These are phyloP conservation scores for Penicillium sp. DNA, from an alignment of 2,329 filamentous ascomycete species.

Conservation along the genomic window DNA sequence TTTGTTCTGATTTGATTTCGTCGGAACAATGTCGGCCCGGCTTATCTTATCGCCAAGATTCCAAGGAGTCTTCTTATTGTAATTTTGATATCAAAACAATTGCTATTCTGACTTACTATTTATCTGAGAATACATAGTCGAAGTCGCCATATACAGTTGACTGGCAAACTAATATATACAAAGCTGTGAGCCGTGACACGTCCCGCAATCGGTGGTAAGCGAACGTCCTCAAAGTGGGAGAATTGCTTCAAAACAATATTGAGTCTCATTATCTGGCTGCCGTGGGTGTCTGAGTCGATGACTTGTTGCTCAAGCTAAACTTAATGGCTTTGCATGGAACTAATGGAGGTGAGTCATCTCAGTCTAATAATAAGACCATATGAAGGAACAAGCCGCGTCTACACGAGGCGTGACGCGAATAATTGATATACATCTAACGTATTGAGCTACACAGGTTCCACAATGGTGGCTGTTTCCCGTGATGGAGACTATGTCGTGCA, in stretches of 20 bases:
- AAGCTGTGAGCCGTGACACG: background rate
- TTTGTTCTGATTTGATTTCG: background rate
- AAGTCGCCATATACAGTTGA: background rate
- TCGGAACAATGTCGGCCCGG: constrained; percentile 15
- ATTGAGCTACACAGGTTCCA: background rate
- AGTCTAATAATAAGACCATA: background rate
- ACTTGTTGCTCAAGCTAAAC: background rate
- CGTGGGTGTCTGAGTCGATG: background rate
- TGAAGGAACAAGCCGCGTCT: background rate
- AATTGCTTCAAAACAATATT: background rate
- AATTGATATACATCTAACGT: background rate
- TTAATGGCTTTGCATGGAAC: constrained; percentile 8
- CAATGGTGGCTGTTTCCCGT: constrained; percentile 18
- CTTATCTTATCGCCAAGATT: constrained; percentile 16
- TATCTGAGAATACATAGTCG: background rate
- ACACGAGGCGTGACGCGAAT: background rate
- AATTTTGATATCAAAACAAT: background rate
- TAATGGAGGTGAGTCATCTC: constrained; percentile 7
- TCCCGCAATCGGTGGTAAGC: background rate
- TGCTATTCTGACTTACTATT: no score
- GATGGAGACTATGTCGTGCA: constrained; percentile 16
- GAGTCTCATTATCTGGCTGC: background rate
- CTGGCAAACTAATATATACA: background rate
- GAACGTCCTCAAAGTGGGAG: background rate
- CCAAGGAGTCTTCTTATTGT: background rate